Conservation (phyloP, 176 grass and related monocot species). For the Thinopyrum elongatum region DNA sequence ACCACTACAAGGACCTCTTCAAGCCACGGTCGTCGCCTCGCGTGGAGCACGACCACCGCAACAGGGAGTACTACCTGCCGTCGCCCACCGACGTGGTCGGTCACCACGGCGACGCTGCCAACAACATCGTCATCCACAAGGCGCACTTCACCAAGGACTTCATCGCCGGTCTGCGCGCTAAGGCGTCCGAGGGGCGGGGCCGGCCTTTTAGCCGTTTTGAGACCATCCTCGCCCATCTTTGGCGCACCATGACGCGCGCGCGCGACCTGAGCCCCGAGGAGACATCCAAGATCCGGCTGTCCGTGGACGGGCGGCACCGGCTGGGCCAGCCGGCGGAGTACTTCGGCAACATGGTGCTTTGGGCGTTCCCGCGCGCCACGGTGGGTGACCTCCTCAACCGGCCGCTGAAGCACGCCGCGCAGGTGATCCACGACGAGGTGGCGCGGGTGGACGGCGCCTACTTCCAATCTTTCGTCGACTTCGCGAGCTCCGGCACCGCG, state of each 20-base stretch:
- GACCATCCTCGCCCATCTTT: conserved; percentile 58
- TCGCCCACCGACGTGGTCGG: neutral
- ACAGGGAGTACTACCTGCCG: neutral
- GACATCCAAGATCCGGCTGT: conserved; percentile 36
- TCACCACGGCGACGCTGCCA: neutral
- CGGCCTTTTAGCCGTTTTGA: conserved; percentile 57
- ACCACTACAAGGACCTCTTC: neutral
- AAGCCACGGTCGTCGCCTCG: neutral
- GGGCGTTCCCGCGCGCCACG: conserved; percentile 56
- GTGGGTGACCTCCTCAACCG: conserved; percentile 34
- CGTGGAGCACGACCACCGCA: conserved; percentile 9
- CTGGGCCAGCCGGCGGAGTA: conserved; percentile 41
- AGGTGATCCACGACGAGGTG: conserved; percentile 58
- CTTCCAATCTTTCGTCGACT: conserved; percentile 81
- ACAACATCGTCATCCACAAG: conserved; percentile 50
- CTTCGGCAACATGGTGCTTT: conserved; percentile 66
- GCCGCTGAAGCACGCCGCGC: conserved; percentile 53
- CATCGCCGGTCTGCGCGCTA: conserved; percentile 35
- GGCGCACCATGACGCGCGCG: conserved; percentile 49
- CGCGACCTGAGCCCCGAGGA: conserved; percentile 1
- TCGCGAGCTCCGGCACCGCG: conserved; percentile 47
- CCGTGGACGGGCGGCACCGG: conserved; percentile 60
- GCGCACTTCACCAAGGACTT: conserved; percentile 71
- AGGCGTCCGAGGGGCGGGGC: conserved; percentile 19
- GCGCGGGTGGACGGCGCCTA: conserved; percentile 53